Base-by-base conservation (phyloP, 108 stramenopile species). In the Pseudonitzschia multistriata region DNA sequence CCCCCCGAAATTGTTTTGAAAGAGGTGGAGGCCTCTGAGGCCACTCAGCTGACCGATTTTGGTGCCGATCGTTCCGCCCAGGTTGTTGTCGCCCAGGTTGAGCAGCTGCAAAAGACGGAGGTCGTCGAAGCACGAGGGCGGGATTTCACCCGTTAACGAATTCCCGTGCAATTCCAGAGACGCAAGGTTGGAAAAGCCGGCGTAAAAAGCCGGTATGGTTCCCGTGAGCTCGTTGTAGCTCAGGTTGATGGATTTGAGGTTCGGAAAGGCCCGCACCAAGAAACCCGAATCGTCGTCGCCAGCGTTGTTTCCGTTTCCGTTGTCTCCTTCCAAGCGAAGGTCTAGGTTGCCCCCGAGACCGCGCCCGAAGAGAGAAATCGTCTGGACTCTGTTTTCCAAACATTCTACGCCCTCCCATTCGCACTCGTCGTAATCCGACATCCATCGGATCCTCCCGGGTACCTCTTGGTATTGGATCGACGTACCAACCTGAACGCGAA, bases 21-120 rank as follows among this genome's bases (percentile, higher is more conserved):
- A 65, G 56, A 85, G 62, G 62, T 81, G 75, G 13, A 91, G 72
- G 36, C 73, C 81, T 33, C 74, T 59, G 28, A 85, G 77, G 47
- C 68, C 63, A 0, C 74, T 74, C 74, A 85, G 68, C 15, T 72
- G 49, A 49, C 85, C 90, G 61, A 91, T 73, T 31, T 79, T 83
- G 15, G 66, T 78, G 19, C 84, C 85, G 10, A 91, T 62, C 0
- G 67, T 56, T 21, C 87, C 87, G 2, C 27, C 49, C 39, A 88
- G 71, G 29, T 74, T 75, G 68, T 88, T 86, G 39, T 72, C 56
- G 21, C 49, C 47, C 11, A 77, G 8, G 22, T 77, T 71, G 19
- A 77, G 35, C 13, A 29, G 25, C 45, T 48, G 67, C 47, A 78
- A 45, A 21, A 24, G 24, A 1, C 8, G 11, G 24, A 52, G 50